Evolutionary conservation across 805 yeast species (phyloP).

Genomic region (Myxozyma mucilagina): DNA sequence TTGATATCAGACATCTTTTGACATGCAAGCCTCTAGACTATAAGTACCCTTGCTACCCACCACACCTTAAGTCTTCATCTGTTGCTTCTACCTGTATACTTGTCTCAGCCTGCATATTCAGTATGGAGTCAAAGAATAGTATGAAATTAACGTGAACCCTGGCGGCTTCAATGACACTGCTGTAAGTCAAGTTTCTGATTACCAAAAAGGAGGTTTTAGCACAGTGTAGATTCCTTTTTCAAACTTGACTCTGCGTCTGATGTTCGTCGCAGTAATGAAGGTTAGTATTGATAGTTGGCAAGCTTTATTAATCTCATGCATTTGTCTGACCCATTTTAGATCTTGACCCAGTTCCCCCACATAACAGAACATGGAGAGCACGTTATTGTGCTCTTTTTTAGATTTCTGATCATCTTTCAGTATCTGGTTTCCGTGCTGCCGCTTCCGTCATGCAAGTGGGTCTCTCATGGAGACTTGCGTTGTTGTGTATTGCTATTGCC

Average conservation of each 20-base stretch:
- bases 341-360: constrained; percentile 29
- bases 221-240: constrained; percentile 9
- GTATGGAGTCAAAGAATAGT: background rate
- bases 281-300: background rate
- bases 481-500: constrained; percentile 49
- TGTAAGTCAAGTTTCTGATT: background rate
- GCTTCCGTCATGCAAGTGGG: constrained; percentile 49
- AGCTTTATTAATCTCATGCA: background rate
- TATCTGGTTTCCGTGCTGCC: constrained; percentile 48
- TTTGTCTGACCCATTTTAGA: constrained; percentile 3
- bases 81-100: background rate
- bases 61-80: background rate
- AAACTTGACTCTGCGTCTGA: constrained; percentile 21
- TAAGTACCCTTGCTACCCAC: background rate
- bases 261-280: constrained; percentile 9
- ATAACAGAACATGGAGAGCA: constrained; percentile 50
- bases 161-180: constrained; percentile 1
- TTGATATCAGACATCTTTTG: background rate
- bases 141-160: background rate
- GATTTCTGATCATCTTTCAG: constrained; percentile 38
- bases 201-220: constrained; percentile 13
- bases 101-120: background rate
- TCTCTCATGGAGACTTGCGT: constrained; percentile 46
- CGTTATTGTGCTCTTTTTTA: constrained; percentile 43
- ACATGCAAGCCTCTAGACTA: no score